Percentiles rank a stretch among this genome's conserved stretches.
phyloP scores from a whole-genome alignment of 2,329 filamentous ascomycete species.

The Coniochaeta sp. region DNA sequence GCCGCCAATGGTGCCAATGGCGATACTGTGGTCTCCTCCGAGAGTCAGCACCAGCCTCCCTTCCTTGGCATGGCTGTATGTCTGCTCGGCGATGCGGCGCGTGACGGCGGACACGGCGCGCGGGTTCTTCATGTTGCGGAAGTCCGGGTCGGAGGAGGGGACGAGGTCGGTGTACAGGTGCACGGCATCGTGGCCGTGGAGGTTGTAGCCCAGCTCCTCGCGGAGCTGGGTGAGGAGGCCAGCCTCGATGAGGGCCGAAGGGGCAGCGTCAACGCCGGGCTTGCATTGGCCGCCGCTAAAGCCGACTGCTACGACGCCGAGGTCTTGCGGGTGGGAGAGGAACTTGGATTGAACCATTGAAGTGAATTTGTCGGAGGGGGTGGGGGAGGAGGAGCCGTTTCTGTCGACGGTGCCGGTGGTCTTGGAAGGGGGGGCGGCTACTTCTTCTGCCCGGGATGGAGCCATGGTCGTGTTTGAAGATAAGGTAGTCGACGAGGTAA shows the following conservation, averaged over 20 bases:
- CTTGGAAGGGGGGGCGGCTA: slow-evolving; percentile 3
- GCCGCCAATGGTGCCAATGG: slow-evolving; percentile 86
- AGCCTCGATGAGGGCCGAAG: slow-evolving; percentile 78
- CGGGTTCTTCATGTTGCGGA: slow-evolving; percentile 93
- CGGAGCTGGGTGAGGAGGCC: slow-evolving; percentile 79
- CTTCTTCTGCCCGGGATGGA: slow-evolving; percentile 10
- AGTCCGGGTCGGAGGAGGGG: slow-evolving; percentile 65
- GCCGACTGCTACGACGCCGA: slow-evolving; percentile 89
- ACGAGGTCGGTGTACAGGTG: slow-evolving; percentile 75
- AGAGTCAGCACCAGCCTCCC: slow-evolving; percentile 88
- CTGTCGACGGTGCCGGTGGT: slow-evolving; percentile 7
- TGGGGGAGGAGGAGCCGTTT: slow-evolving; percentile 8
- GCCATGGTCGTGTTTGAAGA: no score
- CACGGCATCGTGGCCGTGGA: slow-evolving; percentile 76
- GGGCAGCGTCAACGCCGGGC: slow-evolving; percentile 83
- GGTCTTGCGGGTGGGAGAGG: slow-evolving; percentile 68
- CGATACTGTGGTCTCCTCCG: slow-evolving; percentile 93
- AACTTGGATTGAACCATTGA: slow-evolving; percentile 61
- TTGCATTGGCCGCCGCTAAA: slow-evolving; percentile 97
- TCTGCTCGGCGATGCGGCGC: slow-evolving; percentile 68
- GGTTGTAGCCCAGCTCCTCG: slow-evolving; percentile 80
- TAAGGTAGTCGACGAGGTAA: no score
- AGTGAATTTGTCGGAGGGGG: slow-evolving; percentile 22
- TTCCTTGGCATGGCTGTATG: slow-evolving; percentile 76
- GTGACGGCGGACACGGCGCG: slow-evolving; percentile 81